Base-by-base conservation (phyloP, 1,284 basidiomycete species). In the Malassezia cuniculi region DNA sequence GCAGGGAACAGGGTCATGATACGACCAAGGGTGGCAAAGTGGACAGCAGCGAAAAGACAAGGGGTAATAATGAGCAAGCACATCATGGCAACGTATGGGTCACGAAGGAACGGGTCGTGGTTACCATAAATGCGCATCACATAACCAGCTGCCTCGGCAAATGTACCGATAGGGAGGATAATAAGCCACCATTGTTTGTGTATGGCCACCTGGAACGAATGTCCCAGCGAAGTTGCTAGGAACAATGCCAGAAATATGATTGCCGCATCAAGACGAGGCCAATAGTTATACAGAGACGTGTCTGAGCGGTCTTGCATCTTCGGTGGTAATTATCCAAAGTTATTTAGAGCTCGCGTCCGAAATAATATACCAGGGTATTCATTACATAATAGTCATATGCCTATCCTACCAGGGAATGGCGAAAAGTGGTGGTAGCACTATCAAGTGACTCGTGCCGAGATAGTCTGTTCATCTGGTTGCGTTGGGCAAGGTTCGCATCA, bases 1-100 rank as follows among this genome's bases (percentile, higher is more conserved):
- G 28, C 22, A 1, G 47, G 41, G 19, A 55, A 55, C 12, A 50
- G 30, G 10, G 31, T 31, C 7, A 31, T 18, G 9, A 54, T n/a
- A n/a, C 39, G 41, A 0, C 47, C 50, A 5, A 53, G 39, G 6
- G 44, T 39, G 14, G 50, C 35, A 28, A 55, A 57, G 31, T 55
- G 47, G 5, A 43, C 42, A 2, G 54, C 54, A 14, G 49, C 54
- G 36, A 57, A 52, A 11, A 57, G 32, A 22, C 48, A 54, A 1
- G 54, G 54, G 1, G 52, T 57, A 11, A 57, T 27, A 18, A 57
- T 51, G 4, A 54, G 31, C 6, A 57, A 39, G 19, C 33, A 34
- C 38, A 52, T 46, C 36, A 52, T 54, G 11, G 50, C 53, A 14
- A 47, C 55, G 32, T 54, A 56, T 12, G 40, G 25, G 20, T 55